Conservation (phyloP, 495 filamentous ascomycete genomes). For the Daldinia concentrica region DNA sequence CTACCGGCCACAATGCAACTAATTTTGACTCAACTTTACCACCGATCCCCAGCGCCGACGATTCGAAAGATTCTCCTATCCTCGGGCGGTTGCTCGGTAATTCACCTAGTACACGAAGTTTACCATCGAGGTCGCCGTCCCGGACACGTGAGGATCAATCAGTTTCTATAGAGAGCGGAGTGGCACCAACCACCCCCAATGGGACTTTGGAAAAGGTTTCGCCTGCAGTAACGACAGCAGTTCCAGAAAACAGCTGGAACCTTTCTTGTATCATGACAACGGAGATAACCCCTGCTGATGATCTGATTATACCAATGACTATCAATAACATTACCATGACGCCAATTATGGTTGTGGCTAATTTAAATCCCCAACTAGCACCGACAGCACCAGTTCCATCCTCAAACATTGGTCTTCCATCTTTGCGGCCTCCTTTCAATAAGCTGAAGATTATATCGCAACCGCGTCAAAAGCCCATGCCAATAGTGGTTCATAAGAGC, state of each 20-base stretch:
- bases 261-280: conserved; percentile 18
- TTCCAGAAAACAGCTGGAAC: neutral
- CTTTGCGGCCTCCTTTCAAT: conserved; percentile 9
- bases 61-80: conserved; percentile 32
- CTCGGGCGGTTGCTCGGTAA: conserved; percentile 27
- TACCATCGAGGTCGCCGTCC: neutral
- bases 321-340: conserved; percentile 16
- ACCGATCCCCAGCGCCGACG: neutral
- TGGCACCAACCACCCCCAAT: neutral
- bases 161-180: neutral
- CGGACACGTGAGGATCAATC: neutral
- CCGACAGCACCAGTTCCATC: neutral
- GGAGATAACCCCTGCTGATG: neutral
- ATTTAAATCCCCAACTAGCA: conserved; percentile 31
- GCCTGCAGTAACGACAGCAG: neutral
- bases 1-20: conserved; percentile 1
- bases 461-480: conserved; percentile 25
- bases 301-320: no score
- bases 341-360: conserved; percentile 39
- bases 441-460: conserved; percentile 33
- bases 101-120: neutral
- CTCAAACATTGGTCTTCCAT: neutral
- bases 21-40: neutral
- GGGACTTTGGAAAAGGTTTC: neutral
- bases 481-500: conserved; percentile 36